Evolutionary conservation across 345 rosid species (phyloP), one percentile per base, ranked within the genome.

Genomic region (Melaleuca alternifolia): DNA sequence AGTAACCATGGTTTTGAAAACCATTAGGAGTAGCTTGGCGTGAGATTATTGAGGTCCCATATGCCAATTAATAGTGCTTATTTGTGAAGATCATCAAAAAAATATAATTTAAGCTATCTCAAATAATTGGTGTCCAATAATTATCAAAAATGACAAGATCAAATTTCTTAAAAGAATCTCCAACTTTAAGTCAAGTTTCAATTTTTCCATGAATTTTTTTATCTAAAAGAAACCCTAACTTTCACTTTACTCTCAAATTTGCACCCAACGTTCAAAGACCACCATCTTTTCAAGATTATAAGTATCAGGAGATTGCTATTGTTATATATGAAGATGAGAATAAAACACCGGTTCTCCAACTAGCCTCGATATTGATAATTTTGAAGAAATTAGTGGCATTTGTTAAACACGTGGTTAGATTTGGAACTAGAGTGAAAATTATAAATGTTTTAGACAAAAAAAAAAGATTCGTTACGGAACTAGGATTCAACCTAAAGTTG

Each of bases 181-280:
- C 4, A 16, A 16, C 3, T 14, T 33, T 65, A 33, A 20, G 46
- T 65, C 5, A 46, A 65, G 4, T 65, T 11, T 18, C 24, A 33
- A 65, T 10, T 30, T 65, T 65, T 6, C 11, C 23, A 5, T 5
- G 16, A 65, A 33, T 11, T 8, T 16, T 16, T 65, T 51, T 51
- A 5, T 33, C 11, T 65, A 33, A 65, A 65, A 65, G 33, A 30
- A 15, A 2, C 23, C 3, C 11, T 9, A 65, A 33, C 23, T 65
- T 30, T 65, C 18, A 65, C 77, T 65, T 30, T 30, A 65, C 4
- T 37, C 46, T 65, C 77, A 65, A 30, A 65, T 30, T 33, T 30
- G 10, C 3, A 5, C 77, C 6, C 1, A 3, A 14, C 4, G 3
- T 30, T 3, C 11, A 8, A 65, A 65, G 7, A 30, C 30, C 0